phyloP scores from a whole-genome alignment of 2,329 filamentous ascomycete genomes.

The Corinectria fuckeliana region DNA sequence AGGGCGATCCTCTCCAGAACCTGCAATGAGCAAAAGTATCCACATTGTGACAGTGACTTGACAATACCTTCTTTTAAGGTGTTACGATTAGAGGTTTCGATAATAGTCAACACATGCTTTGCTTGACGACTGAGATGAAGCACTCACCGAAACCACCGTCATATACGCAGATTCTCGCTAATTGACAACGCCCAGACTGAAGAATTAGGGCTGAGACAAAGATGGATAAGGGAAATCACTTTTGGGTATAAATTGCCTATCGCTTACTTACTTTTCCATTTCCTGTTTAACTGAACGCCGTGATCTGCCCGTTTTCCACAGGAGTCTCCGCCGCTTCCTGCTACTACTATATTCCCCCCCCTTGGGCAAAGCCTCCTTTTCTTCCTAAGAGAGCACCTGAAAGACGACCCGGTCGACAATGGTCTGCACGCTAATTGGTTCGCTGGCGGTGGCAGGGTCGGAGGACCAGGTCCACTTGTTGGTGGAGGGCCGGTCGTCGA shows the following conservation, averaged over 20 bases:
- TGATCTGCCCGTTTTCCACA: neutral
- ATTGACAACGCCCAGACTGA: neutral
- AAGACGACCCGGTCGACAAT: slow-evolving; percentile 29
- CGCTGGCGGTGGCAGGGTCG: slow-evolving; percentile 12
- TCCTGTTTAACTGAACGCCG: slow-evolving; percentile 7
- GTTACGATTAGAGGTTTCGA: too few relatives aligned
- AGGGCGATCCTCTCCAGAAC: neutral
- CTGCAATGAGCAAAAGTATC: neutral
- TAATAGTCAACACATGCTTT: too few relatives aligned
- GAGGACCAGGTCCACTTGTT: slow-evolving; percentile 43
- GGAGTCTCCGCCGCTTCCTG: too few relatives aligned
- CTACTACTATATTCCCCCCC: neutral
- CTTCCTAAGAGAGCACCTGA: slow-evolving; percentile 28
- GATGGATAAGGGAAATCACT: neutral
- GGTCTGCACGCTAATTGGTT: slow-evolving; percentile 29
- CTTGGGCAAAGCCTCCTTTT: neutral
- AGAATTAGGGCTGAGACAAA: neutral
- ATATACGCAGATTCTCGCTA: too few relatives aligned
- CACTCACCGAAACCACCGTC: too few relatives aligned
- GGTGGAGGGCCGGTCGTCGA: slow-evolving; percentile 19
- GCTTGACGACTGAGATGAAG: too few relatives aligned
- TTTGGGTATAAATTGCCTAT: slow-evolving; percentile 15
- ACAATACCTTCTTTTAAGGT: too few relatives aligned
- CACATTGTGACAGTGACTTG: neutral
- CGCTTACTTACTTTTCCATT: neutral